phyloP scores from a whole-genome alignment of 2,329 filamentous ascomycete genomes.

The Reticulascus tulasneorum region DNA sequence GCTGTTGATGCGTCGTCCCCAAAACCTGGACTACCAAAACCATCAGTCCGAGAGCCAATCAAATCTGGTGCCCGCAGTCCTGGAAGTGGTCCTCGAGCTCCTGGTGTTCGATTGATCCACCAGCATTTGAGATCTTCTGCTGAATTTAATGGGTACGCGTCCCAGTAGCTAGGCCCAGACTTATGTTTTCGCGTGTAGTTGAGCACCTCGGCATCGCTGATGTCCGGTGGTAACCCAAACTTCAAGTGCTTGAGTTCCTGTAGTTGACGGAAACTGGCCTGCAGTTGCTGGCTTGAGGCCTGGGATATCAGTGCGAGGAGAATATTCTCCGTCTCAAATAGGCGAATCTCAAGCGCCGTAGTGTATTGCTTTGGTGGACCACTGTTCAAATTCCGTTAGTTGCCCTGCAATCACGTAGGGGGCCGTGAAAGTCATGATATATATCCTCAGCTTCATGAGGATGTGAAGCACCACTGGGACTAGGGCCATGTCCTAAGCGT shows the following conservation, averaged over 20 bases:
- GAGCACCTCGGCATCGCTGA: neutral
- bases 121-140: neutral
- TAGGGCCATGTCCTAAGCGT: neutral
- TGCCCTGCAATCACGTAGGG: too few relatives aligned
- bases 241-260: neutral
- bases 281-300: conserved; percentile 2
- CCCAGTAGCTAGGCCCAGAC: conserved; percentile 8
- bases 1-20: too few relatives aligned
- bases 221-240: neutral
- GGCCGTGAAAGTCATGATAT: neutral
- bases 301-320: conserved; percentile 5
- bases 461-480: too few relatives aligned
- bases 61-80: too few relatives aligned
- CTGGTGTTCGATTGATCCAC: neutral
- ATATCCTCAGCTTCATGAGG: too few relatives aligned
- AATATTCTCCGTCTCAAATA: conserved; percentile 6
- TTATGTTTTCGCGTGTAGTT: neutral
- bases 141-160: conserved; percentile 4
- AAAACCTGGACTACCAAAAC: too few relatives aligned
- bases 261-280: neutral
- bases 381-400: neutral
- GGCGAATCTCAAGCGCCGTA: conserved; percentile 7
- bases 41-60: too few relatives aligned
- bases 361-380: conserved; percentile 12
- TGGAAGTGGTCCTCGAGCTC: too few relatives aligned